Conservation (phyloP, 2,329 filamentous ascomycete species). For the Botrytis byssoidea region DNA sequence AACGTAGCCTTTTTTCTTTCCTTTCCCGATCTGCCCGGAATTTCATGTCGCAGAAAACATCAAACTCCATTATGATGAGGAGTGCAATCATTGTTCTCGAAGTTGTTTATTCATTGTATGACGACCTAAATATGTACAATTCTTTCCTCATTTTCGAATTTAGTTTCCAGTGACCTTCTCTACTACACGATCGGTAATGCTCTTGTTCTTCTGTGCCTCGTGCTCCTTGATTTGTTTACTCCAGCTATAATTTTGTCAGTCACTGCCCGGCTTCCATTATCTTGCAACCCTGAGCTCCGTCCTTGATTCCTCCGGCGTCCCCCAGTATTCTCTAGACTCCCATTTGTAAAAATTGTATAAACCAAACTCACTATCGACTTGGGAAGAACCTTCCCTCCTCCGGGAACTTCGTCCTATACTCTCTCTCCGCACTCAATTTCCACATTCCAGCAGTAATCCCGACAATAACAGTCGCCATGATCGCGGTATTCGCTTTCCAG, state of each 20-base stretch:
- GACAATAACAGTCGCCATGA: conserved; percentile 66
- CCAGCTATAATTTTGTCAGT: conserved; percentile 54
- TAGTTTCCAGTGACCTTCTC: conserved; percentile 21
- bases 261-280: background rate
- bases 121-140: conserved; percentile 35
- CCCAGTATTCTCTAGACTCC: background rate
- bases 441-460: conserved; percentile 68
- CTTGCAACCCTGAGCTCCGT: too few species aligned
- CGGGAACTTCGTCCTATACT: conserved; percentile 72
- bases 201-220: conserved; percentile 55
- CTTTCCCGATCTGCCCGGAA: background rate
- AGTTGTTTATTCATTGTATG: conserved; percentile 12
- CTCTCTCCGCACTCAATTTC: conserved; percentile 71
- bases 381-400: conserved; percentile 76
- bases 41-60: background rate
- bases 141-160: background rate
- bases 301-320: background rate
- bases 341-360: background rate
- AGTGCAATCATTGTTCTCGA: background rate
- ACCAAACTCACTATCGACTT: conserved; percentile 71
- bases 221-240: conserved; percentile 70
- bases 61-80: background rate
- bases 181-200: conserved; percentile 28
- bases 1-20: background rate
- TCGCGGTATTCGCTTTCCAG: conserved; percentile 88